Evolutionary conservation across 2,329 filamentous ascomycete species (phyloP), one percentile per base, ranked within the genome.

Genomic region (Talaromyces sp.): DNA sequence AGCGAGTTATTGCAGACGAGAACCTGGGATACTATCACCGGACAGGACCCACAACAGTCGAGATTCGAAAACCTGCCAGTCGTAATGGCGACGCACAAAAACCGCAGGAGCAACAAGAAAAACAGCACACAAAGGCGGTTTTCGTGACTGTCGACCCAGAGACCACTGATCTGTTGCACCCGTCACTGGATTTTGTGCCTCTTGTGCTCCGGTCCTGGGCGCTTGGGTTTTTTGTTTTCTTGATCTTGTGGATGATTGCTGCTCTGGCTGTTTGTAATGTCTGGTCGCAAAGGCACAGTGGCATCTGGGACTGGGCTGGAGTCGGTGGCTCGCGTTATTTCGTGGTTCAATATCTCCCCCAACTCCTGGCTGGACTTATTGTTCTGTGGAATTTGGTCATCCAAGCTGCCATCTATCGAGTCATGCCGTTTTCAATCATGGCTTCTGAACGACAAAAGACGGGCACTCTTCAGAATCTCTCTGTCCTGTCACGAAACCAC

Each of bases 321-420:
- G 88, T 92, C 61, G 89, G 90, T 64, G 89, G 88, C 56, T 83
- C 82, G 8, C 83, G 87, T 66, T 96, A 96, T 75, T 96, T 97
- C 73, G 76, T 96, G 54, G 95, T 96, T 73, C 85, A 92, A 64
- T 91, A 96, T 65, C 78, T 97, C 1, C 93, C 94, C 2, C 91
- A 92, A 61, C 78, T 96, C 0, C 71, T 96, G 14, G 91, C 88
- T 0, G 86, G 87, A 23, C 66, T 88, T 12, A 77, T 96, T 40
- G 81, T 95, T 53, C 73, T 97, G 6, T 96, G 91, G 81, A 83
- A 91, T 0, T 88, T 96, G 68, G 85, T 87, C 66, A 80, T 96
- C 44, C 84, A 92, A 67, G 82, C 84, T 1, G 86, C 92, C 3
- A 83, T 92, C n/a, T 86, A 89, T 65, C 87, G 94, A 62, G 84